Percentiles rank a stretch among this genome's conserved stretches.
Conservation (phyloP, 2,329 filamentous ascomycete genomes). For the Penicillium sp. region DNA sequence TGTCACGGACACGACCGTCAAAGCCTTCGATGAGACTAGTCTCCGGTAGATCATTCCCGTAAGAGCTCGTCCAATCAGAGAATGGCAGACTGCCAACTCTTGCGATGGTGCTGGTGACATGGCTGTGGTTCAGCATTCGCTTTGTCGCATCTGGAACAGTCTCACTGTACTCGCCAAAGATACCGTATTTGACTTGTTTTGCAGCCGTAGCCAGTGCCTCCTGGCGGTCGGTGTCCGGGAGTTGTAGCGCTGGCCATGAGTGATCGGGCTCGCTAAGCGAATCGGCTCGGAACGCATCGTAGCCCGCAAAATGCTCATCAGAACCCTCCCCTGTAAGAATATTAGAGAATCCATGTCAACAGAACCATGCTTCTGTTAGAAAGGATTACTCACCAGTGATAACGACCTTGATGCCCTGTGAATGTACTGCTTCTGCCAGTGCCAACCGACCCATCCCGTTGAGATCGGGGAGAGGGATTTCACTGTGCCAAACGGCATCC, state of each 20-base stretch:
- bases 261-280: slow-evolving; percentile 50
- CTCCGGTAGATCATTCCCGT: not conserved
- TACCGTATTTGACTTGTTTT: not conserved
- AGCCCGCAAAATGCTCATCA: slow-evolving; percentile 57
- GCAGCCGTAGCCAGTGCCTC: not conserved
- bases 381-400: not conserved
- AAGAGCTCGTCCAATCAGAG: not conserved
- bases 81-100: not conserved
- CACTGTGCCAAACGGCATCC: slow-evolving; percentile 46
- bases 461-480: slow-evolving; percentile 50
- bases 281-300: slow-evolving; percentile 47
- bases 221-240: not conserved
- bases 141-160: not conserved
- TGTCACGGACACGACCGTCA: not conserved
- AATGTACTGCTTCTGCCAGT: slow-evolving; percentile 39
- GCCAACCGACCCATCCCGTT: slow-evolving; percentile 53
- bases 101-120: not conserved
- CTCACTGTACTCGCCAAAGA: not conserved
- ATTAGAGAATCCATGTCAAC: not conserved
- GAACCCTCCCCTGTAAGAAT: slow-evolving; percentile 51
- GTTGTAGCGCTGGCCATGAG: not conserved
- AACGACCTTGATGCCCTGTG: slow-evolving; percentile 53
- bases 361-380: no score
- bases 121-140: not conserved
- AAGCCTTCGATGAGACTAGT: not conserved